These are phyloP conservation scores for Circinella minor DNA, from an alignment of 371 early-diverging fungal genomes.

Conservation along the genomic window DNA sequence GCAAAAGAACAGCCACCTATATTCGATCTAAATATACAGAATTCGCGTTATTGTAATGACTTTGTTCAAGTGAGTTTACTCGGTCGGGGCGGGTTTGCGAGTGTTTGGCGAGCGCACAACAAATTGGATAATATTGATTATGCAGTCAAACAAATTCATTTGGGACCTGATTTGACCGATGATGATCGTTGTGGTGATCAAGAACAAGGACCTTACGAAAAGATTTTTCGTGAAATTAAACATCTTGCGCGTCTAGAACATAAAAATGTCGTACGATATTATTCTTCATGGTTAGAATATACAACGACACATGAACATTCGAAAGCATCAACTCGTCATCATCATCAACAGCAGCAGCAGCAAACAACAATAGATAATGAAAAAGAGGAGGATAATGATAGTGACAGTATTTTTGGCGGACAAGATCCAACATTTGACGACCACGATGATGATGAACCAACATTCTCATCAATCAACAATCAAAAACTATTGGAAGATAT, in stretches of 20 bases:
- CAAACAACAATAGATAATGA: conserved; percentile 22
- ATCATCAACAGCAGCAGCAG: too few relatives aligned
- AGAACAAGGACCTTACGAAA: conserved; percentile 60
- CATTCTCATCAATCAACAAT: not conserved
- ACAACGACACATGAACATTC: conserved; percentile 11
- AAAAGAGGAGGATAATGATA: conserved; percentile 10
- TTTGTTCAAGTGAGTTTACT: conserved; percentile 78
- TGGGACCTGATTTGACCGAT: conserved; percentile 45
- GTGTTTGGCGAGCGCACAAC: conserved; percentile 77
- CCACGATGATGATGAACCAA: not conserved
- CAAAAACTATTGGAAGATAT: conserved; percentile 7
- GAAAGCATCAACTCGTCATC: not conserved
- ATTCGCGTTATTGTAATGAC: conserved; percentile 83
- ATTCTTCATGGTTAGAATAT: conserved; percentile 91
- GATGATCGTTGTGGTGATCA: conserved; percentile 23
- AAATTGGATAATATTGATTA: conserved; percentile 84
- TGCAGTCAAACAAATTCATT: conserved; percentile 86
- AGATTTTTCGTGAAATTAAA: conserved; percentile 92
- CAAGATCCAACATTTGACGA: conserved; percentile 28
- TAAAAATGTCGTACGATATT: conserved; percentile 91
- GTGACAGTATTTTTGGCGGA: conserved; percentile 18
- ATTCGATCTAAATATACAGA: conserved; percentile 52
- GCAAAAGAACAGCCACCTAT: not conserved
- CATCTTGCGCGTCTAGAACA: conserved; percentile 88
- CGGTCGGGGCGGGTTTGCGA: conserved; percentile 96